These are phyloP conservation scores for Silene coronaria DNA, from an alignment of 179 eudicot genomes.

Conservation along the genomic window DNA sequence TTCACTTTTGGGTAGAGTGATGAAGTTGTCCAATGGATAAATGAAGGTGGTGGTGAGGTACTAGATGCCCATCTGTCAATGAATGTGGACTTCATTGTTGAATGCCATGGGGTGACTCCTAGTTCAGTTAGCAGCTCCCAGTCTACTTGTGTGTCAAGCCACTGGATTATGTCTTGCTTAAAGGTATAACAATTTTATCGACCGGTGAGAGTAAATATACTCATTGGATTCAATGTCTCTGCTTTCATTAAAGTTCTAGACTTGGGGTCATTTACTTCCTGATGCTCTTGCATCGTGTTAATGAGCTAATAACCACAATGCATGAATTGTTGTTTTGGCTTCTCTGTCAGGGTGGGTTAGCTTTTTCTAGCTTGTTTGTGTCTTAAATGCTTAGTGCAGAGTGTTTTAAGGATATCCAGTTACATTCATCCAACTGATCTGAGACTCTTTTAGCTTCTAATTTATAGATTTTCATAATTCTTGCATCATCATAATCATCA, in stretches of 20 bases:
- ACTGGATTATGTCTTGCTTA: constrained; percentile 81
- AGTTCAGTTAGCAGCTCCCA: constrained; percentile 27
- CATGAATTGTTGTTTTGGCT: not conserved
- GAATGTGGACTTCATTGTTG: constrained; percentile 58
- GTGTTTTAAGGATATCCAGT: not conserved
- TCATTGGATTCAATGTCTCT: not conserved
- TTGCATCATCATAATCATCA: too few species aligned
- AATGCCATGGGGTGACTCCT: constrained; percentile 63
- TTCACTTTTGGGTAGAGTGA: constrained; percentile 44
- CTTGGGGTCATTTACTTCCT: constrained; percentile 4
- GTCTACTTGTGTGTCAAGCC: constrained; percentile 59
- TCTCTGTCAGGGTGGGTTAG: not conserved
- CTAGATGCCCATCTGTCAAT: constrained; percentile 37
- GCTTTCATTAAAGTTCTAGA: not conserved
- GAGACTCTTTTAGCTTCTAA: not conserved
- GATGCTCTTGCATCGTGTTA: not conserved
- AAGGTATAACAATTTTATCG: constrained; percentile 42
- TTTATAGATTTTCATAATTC: not conserved
- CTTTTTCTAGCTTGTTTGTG: not conserved
- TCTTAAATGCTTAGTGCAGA: not conserved
- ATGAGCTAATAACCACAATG: not conserved
- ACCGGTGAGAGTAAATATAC: not conserved
- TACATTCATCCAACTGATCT: not conserved
- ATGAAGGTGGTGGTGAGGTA: constrained; percentile 68
- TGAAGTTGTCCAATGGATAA: constrained; percentile 79